phyloP scores from a whole-genome alignment of 176 grass and related monocot genomes.

The Oryza longistaminata region DNA sequence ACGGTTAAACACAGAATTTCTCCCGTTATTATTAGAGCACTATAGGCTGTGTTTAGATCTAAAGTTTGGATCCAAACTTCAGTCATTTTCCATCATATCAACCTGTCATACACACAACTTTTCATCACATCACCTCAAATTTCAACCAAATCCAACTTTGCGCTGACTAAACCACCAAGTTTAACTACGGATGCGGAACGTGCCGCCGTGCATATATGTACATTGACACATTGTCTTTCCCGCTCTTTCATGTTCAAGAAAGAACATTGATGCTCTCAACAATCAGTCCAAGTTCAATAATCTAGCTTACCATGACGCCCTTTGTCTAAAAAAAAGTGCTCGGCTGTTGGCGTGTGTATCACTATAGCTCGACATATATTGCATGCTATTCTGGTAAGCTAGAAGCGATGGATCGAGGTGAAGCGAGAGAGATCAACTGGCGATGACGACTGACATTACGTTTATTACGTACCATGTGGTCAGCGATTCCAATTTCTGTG shows the following conservation, averaged over 20 bases:
- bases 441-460: background rate
- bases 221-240: background rate
- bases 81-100: no score
- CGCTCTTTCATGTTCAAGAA: background rate
- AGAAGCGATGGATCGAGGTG: background rate
- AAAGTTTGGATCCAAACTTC: no score
- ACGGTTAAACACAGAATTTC: background rate
- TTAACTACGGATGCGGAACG: background rate
- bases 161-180: no score
- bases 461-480: no score
- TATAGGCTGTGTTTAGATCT: no score
- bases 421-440: background rate
- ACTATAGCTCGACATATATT: background rate
- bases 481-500: background rate
- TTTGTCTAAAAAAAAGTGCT: background rate
- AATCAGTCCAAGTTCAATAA: background rate
- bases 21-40: background rate
- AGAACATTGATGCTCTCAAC: background rate
- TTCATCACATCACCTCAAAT: no score
- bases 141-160: no score
- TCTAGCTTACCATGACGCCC: background rate
- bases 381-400: background rate
- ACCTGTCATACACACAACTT: no score
- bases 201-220: background rate
- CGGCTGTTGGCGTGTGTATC: background rate